These are phyloP conservation scores for Pyrus pyrifolia DNA, from an alignment of 306 rosid genomes.

Conservation along the genomic window DNA sequence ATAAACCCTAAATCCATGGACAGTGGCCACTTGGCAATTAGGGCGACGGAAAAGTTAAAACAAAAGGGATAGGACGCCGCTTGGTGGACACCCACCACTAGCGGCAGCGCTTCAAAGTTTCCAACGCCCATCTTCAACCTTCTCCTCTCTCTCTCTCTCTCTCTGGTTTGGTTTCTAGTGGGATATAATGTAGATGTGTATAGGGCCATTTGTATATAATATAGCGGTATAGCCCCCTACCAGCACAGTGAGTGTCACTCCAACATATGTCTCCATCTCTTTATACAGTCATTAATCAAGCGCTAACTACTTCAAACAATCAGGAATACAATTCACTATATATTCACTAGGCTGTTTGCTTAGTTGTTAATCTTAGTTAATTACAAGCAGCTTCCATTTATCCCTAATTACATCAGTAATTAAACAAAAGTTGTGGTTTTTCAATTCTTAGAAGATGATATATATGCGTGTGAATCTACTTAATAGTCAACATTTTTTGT, in stretches of 20 bases:
- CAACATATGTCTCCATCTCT: neutral
- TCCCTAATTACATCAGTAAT: neutral
- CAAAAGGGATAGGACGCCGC: slow-evolving; percentile 14
- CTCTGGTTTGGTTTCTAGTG: neutral
- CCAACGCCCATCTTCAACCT: neutral
- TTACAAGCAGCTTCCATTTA: too few relatives aligned
- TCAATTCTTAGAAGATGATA: neutral
- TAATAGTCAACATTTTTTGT: too few relatives aligned
- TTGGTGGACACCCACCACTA: slow-evolving; percentile 24
- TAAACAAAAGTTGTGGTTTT: too few relatives aligned
- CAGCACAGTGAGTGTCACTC: neutral
- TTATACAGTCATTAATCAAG: neutral
- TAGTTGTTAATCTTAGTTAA: neutral
- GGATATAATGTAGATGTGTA: too few relatives aligned
- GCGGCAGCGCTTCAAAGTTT: neutral
- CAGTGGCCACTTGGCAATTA: neutral
- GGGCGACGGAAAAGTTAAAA: neutral
- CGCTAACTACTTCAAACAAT: neutral
- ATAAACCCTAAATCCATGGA: neutral
- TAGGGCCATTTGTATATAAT: too few relatives aligned
- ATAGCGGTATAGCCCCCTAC: neutral
- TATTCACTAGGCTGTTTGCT: neutral
- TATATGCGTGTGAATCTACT: too few relatives aligned
- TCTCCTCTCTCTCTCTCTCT: neutral
- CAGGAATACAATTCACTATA: neutral